Conservation (phyloP, 2,329 filamentous ascomycete genomes). For the Aspergillus hortae region DNA sequence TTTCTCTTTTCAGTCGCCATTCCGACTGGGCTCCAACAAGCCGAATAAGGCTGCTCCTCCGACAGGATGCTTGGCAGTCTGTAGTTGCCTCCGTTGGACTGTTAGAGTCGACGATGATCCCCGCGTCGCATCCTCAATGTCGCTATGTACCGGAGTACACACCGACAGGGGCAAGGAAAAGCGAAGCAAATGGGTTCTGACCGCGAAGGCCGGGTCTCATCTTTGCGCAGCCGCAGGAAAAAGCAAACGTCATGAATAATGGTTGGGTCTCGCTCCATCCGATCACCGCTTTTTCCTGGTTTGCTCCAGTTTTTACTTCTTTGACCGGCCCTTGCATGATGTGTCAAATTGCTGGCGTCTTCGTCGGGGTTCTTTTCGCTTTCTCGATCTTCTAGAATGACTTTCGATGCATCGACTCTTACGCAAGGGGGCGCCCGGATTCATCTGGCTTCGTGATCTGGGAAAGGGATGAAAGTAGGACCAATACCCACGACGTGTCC, state of each 20-base stretch:
- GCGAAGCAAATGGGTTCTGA: not conserved
- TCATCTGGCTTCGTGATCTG: no score
- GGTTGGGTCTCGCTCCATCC: not conserved
- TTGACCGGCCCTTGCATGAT: not conserved
- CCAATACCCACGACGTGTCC: no score
- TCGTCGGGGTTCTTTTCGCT: not conserved
- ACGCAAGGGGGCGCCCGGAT: constrained; percentile 1
- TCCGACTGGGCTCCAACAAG: not conserved
- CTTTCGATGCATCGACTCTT: not conserved
- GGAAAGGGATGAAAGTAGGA: no score
- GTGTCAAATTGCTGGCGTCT: not conserved
- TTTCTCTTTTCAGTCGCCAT: constrained; percentile 1
- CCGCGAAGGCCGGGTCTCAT: not conserved
- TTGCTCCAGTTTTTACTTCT: not conserved
- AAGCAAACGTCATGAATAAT: not conserved
- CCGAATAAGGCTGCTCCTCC: constrained; percentile 6
- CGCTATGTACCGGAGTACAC: not conserved
- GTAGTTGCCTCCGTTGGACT: not conserved
- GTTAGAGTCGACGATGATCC: not conserved
- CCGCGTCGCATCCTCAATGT: not conserved
- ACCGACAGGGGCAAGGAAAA: not conserved
- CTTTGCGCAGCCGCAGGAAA: not conserved
- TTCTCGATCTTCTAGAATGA: constrained; percentile 2
- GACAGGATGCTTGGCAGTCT: constrained; percentile 3
- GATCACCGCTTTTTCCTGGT: not conserved